phyloP scores from a whole-genome alignment of 2,329 filamentous ascomycete species.

The Microcyclosporella mali region DNA sequence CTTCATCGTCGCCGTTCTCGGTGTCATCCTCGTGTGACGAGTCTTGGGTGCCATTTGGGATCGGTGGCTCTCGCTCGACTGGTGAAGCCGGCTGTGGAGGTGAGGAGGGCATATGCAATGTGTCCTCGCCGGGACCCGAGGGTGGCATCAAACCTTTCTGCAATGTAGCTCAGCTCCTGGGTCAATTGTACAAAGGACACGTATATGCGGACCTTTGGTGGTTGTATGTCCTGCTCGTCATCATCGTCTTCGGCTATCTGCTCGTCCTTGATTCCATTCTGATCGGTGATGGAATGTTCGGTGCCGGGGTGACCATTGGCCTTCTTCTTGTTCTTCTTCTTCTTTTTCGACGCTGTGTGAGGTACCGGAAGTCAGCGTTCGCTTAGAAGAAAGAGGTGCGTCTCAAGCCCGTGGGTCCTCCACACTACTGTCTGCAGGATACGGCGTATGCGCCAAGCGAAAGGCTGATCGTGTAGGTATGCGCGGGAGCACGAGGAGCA shows the following conservation, averaged over 20 bases:
- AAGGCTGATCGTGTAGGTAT: neutral
- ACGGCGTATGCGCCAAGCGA: constrained; percentile 7
- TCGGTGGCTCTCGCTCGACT: constrained; percentile 15
- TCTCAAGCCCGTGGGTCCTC: constrained; percentile 1
- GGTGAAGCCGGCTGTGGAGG: constrained; percentile 17
- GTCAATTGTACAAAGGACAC: neutral
- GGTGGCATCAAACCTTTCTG: constrained; percentile 15
- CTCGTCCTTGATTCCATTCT: constrained; percentile 31
- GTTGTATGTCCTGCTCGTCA: constrained; percentile 33
- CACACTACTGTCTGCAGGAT: constrained; percentile 3
- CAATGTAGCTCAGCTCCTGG: constrained; percentile 2
- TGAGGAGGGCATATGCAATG: constrained; percentile 24
- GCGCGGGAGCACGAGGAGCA: too few relatives aligned
- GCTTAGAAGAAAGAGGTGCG: neutral
- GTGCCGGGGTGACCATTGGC: constrained; percentile 39
- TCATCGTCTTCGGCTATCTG: constrained; percentile 35
- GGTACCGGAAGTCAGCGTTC: too few relatives aligned
- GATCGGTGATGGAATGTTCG: constrained; percentile 33
- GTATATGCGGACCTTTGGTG: constrained; percentile 14
- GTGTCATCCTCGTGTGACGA: constrained; percentile 4
- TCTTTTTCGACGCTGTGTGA: constrained; percentile 38
- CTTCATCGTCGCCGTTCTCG: constrained; percentile 12
- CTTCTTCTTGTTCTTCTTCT: constrained; percentile 52
- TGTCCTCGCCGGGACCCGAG: constrained; percentile 18
- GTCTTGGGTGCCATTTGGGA: constrained; percentile 23